A percentile compares a stretch with the other conserved stretches of the same genome.
phyloP scores from a whole-genome alignment of 192 early-diverging fungal species.

The Geosiphon pyriformis region DNA sequence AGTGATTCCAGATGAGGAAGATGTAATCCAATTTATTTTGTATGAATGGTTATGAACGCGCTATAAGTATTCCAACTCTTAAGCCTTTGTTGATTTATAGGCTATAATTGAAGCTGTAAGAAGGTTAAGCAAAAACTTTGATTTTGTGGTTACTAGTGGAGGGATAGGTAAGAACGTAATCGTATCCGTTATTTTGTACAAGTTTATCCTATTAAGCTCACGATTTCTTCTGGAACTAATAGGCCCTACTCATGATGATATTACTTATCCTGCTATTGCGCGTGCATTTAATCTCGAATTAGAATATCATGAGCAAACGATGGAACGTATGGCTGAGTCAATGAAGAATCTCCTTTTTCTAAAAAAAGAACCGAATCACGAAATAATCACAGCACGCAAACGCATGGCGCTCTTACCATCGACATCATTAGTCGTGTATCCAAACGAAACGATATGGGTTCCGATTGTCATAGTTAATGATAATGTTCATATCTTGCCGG shows the following conservation, averaged over 20 bases:
- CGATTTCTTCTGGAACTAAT: neutral
- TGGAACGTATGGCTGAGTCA: conserved; percentile 44
- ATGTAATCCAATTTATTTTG: conserved; percentile 29
- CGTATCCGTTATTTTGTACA: conserved; percentile 2
- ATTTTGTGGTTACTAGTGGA: conserved; percentile 67
- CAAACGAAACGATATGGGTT: conserved; percentile 57
- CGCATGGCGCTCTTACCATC: conserved; percentile 66
- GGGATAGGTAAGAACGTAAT: conserved; percentile 61
- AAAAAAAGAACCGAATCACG: neutral
- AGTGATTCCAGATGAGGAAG: conserved; percentile 46
- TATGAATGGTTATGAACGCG: too few relatives aligned
- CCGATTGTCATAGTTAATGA: conserved; percentile 60
- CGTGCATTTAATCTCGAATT: conserved; percentile 51
- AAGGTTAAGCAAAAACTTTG: conserved; percentile 40
- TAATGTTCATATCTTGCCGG: conserved; percentile 66
- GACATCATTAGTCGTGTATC: conserved; percentile 34
- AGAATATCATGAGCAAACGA: conserved; percentile 47
- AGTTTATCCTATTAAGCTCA: neutral
- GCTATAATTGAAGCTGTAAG: conserved; percentile 43
- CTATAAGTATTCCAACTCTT: too few relatives aligned
- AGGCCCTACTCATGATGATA: conserved; percentile 63
- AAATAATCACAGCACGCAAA: conserved; percentile 34
- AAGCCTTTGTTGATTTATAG: conserved; percentile 27
- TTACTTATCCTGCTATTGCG: conserved; percentile 60
- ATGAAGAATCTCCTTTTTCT: neutral